phyloP scores from a whole-genome alignment of 1,139 yeast species.

The Schwanniomyces etchellsii region DNA sequence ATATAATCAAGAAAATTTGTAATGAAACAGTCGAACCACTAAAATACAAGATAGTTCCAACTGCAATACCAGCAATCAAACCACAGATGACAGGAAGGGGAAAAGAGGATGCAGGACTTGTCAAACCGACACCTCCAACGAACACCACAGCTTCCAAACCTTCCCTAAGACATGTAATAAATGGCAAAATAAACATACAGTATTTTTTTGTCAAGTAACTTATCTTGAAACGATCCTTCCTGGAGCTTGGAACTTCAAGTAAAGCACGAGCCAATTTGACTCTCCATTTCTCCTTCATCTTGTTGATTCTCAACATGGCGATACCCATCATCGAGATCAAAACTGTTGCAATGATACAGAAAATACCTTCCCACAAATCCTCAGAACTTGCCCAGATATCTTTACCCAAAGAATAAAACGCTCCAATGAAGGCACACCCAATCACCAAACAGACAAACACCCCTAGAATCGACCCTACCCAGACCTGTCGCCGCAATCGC shows the following conservation, averaged over 20 bases:
- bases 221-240: conserved; percentile 26
- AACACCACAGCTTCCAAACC: conserved; percentile 90
- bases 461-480: conserved; percentile 74
- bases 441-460: conserved; percentile 66
- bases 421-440: conserved; percentile 83
- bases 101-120: conserved; percentile 70
- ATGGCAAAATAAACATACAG: conserved; percentile 74
- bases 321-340: conserved; percentile 87
- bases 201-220: conserved; percentile 51
- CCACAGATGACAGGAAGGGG: conserved; percentile 83
- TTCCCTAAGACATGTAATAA: conserved; percentile 80
- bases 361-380: conserved; percentile 90
- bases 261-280: conserved; percentile 78
- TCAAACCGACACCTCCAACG: conserved; percentile 85
- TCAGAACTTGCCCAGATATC: conserved; percentile 86
- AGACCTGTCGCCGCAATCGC: conserved; percentile 64
- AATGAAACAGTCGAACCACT: conserved; percentile 74
- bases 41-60: conserved; percentile 65
- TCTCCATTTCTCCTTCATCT: conserved; percentile 90
- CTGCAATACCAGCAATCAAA: conserved; percentile 60
- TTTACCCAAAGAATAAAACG: conserved; percentile 70
- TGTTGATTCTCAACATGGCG: conserved; percentile 85
- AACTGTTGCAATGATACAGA: conserved; percentile 76
- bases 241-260: conserved; percentile 33
- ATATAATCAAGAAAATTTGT: conserved; percentile 72